Conservation (phyloP, 768 basidiomycete species). For the Hygrophoropsis aurantiaca region DNA sequence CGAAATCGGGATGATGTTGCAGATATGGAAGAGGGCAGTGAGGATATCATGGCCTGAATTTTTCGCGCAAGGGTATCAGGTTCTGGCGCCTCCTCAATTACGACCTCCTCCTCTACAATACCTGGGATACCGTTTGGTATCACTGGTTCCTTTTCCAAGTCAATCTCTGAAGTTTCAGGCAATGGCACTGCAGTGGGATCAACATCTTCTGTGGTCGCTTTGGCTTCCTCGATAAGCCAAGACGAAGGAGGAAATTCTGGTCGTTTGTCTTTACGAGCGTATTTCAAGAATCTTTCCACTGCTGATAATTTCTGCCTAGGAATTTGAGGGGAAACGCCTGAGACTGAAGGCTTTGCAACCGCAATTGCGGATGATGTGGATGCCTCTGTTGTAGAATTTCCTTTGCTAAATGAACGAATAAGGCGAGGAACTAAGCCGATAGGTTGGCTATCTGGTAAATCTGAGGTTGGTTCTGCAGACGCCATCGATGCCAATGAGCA, state of each 20-base stretch:
- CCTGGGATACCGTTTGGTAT: background rate
- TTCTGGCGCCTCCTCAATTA: slow-evolving; percentile 30
- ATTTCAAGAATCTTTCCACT: slow-evolving; percentile 14
- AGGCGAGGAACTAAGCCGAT: slow-evolving; percentile 9
- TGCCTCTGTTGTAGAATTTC: slow-evolving; percentile 14
- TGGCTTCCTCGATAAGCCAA: slow-evolving; percentile 10
- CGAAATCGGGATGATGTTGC: slow-evolving; percentile 15
- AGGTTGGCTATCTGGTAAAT: background rate
- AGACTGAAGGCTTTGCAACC: slow-evolving; percentile 5
- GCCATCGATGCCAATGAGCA: too few species aligned
- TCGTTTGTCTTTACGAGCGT: slow-evolving; percentile 11
- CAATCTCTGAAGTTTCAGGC: slow-evolving; percentile 7
- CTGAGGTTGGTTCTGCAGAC: background rate
- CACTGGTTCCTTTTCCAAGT: slow-evolving; percentile 5
- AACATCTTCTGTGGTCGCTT: background rate
- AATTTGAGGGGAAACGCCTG: slow-evolving; percentile 7
- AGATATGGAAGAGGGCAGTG: slow-evolving; percentile 36
- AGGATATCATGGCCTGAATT: slow-evolving; percentile 52
- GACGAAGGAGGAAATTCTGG: slow-evolving; percentile 14
- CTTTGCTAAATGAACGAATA: slow-evolving; percentile 20
- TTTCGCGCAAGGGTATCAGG: slow-evolving; percentile 47
- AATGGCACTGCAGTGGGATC: slow-evolving; percentile 6
- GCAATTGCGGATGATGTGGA: slow-evolving; percentile 1
- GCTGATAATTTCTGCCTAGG: slow-evolving; percentile 15
- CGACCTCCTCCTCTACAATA: background rate